Evolutionary conservation across 441 rosid species (phyloP).

Genomic region (Erodium texanum): DNA sequence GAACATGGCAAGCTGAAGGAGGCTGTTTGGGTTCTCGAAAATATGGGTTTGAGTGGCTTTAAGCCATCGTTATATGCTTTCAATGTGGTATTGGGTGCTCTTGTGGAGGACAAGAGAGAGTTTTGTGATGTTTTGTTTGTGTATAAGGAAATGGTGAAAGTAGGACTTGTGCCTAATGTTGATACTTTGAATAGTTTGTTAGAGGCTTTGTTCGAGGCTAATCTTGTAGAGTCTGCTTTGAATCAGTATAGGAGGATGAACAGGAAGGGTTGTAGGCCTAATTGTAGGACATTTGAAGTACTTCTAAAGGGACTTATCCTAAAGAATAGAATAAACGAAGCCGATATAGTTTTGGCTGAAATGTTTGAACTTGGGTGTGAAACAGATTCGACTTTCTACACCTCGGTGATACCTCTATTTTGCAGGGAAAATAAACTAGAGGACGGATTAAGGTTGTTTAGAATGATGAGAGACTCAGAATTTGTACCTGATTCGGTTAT

Average conservation of each 20-base stretch:
- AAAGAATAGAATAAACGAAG: slow-evolving; percentile 26
- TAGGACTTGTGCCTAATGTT: slow-evolving; percentile 33
- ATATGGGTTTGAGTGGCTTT: slow-evolving; percentile 29
- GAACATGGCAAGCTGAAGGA: slow-evolving; percentile 27
- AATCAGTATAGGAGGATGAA: slow-evolving; percentile 43
- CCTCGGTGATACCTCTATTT: slow-evolving; percentile 29
- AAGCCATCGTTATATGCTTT: slow-evolving; percentile 28
- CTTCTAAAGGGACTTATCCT: slow-evolving; percentile 32
- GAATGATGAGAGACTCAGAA: slow-evolving; percentile 33
- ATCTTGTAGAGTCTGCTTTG: slow-evolving; percentile 33
- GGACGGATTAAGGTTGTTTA: slow-evolving; percentile 31
- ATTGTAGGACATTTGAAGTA: slow-evolving; percentile 38
- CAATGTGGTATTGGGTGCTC: slow-evolving; percentile 35
- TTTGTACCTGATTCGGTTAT: slow-evolving; percentile 24
- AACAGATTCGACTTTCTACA: slow-evolving; percentile 29
- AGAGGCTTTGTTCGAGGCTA: slow-evolving; percentile 37
- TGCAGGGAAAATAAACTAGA: slow-evolving; percentile 34
- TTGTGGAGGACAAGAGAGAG: slow-evolving; percentile 31
- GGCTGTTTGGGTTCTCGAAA: slow-evolving; percentile 32
- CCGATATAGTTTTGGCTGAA: slow-evolving; percentile 29
- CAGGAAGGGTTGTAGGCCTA: slow-evolving; percentile 38
- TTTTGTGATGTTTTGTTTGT: slow-evolving; percentile 37
- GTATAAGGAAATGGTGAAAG: slow-evolving; percentile 57
- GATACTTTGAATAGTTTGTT: slow-evolving; percentile 40
- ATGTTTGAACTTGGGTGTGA: slow-evolving; percentile 26